Base-by-base conservation (phyloP, 2,329 filamentous ascomycete species). In the Rhinocladiella similis region DNA sequence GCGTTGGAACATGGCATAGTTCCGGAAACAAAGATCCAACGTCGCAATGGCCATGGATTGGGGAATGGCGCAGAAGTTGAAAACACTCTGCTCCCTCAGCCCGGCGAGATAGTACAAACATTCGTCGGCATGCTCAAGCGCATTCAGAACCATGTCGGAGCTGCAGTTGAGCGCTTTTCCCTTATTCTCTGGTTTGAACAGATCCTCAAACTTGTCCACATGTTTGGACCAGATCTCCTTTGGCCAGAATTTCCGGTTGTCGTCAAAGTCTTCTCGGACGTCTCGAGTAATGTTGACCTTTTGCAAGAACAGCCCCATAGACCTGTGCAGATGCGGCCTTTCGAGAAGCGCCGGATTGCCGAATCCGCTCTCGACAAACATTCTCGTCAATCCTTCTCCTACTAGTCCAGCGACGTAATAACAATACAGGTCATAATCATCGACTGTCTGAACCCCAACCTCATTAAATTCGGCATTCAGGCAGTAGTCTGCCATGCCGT, bases 281-380 rank as follows among this genome's bases (percentile, higher is more conserved):
- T 99, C 94, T 70, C 94, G 90, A 70, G 97, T 97, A 72, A 99
- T 97, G 80, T 99, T 99, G 63, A 91, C 96, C 80, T 99, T 96
- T 71, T 99, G 94, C 60, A 99, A 79, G 75, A 99, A 96, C 65
- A 96, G 89, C 20, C 91, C 94, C 94, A 99, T 99, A 43, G 91
- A 93, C 75, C 96, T 92, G 66, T 91, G 90, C 48, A 99, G 83
- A 59, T 90, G 80, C 33, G 89, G 86, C 50, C 90, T 85, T 61
- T 92, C 83, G 50, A 93, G 77, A 50, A 99, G 82, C 54, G 86
- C 89, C 2, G 90, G 88, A 72, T 97, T 97, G 59, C 91, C 94
- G 55, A 96, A 87, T 60, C 89, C 84, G 49, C 88, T 88, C 70
- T 90, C 86, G 45, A 97, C 91, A 64, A 99, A 97, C 19, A 99